Base-by-base conservation (phyloP, 2,329 filamentous ascomycete genomes). In the Venturia aucupariae region DNA sequence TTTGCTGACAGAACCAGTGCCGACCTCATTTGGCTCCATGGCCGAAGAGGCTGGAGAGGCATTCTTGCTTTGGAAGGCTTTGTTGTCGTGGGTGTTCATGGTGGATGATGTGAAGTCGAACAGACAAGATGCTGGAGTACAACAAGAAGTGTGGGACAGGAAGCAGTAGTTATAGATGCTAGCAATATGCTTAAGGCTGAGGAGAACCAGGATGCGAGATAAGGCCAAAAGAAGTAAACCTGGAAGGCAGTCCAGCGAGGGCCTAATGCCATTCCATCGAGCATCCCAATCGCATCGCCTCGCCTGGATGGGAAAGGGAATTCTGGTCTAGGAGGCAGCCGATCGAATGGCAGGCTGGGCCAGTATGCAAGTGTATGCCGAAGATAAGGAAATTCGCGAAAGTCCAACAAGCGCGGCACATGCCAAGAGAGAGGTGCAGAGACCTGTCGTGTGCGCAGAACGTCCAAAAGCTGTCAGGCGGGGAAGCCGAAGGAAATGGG, bases 41-140 rank as follows among this genome's bases (percentile, higher is more conserved):
- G 67, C 68, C 7, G 71, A 72, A 41, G 70, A 61, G 13, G 66
- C 67, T 11, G 69, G 68, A 35, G 69, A 71, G 64, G 27, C 62
- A 64, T 69, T 64, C 65, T 73, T 69, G 39, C 68, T 65, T 42
- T 68, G 54, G 65, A 65, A 67, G 44, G 60, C 24, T 41, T 64
- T 66, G 24, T 66, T 63, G 32, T 63, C 65, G 57, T 66, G 48
- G 42, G 68, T 66, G 66, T 67, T 69, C 63, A 61, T 64, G 60
- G 62, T 54, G 24, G 63, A 42, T 57, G 55, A 46, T 39, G 64
- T 55, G 41, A 44, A 30, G 51, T 57, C 11, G 39, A 24, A 32
- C 13, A 2, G 35, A 44, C 42, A 11, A 32, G n/a, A 24, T 30
- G n/a, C 22, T n/a, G 22, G n/a, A n/a, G n/a, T n/a, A n/a, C n/a